These are phyloP conservation scores for Ascochyta lentis DNA, from an alignment of 2,329 filamentous ascomycete genomes.

Conservation along the genomic window DNA sequence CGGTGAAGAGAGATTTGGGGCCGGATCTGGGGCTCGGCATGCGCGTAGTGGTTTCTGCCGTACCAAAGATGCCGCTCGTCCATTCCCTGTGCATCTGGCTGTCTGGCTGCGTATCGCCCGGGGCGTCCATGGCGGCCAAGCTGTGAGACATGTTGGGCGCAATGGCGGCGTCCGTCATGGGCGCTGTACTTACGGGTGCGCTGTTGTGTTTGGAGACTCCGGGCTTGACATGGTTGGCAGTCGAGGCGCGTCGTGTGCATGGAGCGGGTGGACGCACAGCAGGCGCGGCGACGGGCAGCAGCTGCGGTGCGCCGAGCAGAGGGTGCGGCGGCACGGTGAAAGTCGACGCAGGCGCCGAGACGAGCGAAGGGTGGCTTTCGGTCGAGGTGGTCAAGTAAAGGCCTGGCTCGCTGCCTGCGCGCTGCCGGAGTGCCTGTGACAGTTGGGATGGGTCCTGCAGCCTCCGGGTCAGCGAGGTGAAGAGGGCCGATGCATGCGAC, in stretches of 20 bases:
- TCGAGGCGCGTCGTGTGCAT: slow-evolving; percentile 39
- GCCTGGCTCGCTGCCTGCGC: slow-evolving; percentile 33
- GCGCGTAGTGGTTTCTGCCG: slow-evolving; percentile 17
- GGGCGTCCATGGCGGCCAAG: slow-evolving; percentile 48
- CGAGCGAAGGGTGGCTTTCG: slow-evolving; percentile 22
- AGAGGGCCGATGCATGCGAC: slow-evolving; percentile 25
- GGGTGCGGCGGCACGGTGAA: slow-evolving; percentile 12
- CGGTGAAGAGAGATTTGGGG: slow-evolving; percentile 26
- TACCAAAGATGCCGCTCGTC: slow-evolving; percentile 38
- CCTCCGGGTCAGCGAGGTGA: slow-evolving; percentile 28
- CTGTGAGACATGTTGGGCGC: slow-evolving; percentile 42
- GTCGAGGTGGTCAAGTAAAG: slow-evolving; percentile 36
- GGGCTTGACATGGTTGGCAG: slow-evolving; percentile 40
- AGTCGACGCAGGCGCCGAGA: slow-evolving; percentile 16
- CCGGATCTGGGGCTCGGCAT: slow-evolving; percentile 14
- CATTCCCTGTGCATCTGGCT: slow-evolving; percentile 55
- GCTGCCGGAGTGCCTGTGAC: slow-evolving; percentile 45
- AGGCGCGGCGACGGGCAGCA: slow-evolving; percentile 17
- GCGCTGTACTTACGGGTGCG: slow-evolving; percentile 36
- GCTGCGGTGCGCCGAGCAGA: slow-evolving; percentile 19
- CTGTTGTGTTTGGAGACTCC: slow-evolving; percentile 37
- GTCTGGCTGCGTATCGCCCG: slow-evolving; percentile 57
- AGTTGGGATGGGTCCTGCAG: slow-evolving; percentile 48
- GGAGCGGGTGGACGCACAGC: slow-evolving; percentile 21
- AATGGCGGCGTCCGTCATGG: slow-evolving; percentile 25